Evolutionary conservation across 1,139 yeast genomes (phyloP).

Genomic region (Protomyces lactucae-debilis): DNA sequence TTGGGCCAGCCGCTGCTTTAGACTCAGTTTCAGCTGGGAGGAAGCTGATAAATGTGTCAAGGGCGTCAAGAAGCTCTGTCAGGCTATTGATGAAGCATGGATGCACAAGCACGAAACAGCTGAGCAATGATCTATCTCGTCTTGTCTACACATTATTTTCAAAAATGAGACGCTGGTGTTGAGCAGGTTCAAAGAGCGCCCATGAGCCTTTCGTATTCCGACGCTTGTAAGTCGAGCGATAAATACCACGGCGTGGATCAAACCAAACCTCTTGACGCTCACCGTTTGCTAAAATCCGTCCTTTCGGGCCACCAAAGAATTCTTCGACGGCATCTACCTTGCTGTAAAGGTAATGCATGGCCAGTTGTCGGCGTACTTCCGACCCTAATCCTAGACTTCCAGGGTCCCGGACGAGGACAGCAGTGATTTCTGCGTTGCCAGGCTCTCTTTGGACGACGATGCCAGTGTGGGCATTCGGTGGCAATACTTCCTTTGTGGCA

Average conservation of each 20-base stretch:
- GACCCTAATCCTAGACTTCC: neutral
- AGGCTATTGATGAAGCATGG: neutral
- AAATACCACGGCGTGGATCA: neutral
- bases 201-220: no score
- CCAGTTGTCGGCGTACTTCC: neutral
- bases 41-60: neutral
- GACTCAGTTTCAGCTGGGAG: constrained; percentile 12
- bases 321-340: neutral
- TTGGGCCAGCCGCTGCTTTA: constrained; percentile 12
- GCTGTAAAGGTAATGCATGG: neutral
- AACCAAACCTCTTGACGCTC: neutral
- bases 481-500: neutral
- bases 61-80: neutral
- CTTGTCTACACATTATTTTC: no score
- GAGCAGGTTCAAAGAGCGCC: no score
- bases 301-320: neutral
- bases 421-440: neutral
- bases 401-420: neutral
- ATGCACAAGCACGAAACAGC: no score
- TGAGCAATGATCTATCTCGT: no score
- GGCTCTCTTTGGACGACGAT: neutral
- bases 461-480: neutral
- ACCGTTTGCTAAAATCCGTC: neutral
- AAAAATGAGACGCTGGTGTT: no score
- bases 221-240: neutral